These are phyloP conservation scores for Stagonosporopsis cucurbitacearum DNA, from an alignment of 2,329 filamentous ascomycete species.

Conservation along the genomic window DNA sequence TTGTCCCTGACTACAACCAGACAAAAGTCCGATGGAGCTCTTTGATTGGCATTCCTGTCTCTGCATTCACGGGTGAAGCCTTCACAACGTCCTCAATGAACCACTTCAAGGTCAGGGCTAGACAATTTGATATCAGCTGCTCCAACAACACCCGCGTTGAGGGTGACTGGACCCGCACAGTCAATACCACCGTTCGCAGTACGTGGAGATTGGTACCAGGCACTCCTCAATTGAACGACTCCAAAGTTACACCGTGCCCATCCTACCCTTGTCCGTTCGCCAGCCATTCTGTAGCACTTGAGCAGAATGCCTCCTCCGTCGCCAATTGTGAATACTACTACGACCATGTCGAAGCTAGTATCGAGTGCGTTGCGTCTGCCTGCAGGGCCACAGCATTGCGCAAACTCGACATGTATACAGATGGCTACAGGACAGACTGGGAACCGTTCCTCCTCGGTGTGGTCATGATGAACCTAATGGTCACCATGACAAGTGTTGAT, in stretches of 20 bases:
- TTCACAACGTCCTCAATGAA: slow-evolving; percentile 13
- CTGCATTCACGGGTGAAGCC: background rate
- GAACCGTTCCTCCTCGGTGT: slow-evolving; percentile 18
- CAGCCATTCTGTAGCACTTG: slow-evolving; percentile 19
- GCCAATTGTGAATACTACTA: slow-evolving; percentile 27
- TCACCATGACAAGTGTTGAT: slow-evolving; percentile 25
- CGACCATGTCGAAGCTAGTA: slow-evolving; percentile 27
- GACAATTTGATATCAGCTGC: slow-evolving; percentile 38
- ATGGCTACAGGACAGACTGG: slow-evolving; percentile 20
- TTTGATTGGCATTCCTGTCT: slow-evolving; percentile 35
- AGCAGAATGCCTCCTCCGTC: slow-evolving; percentile 14
- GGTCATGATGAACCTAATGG: slow-evolving; percentile 17
- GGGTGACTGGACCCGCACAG: background rate
- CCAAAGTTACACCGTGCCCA: slow-evolving; percentile 10
- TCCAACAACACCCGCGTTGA: slow-evolving; percentile 21
- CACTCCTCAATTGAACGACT: background rate
- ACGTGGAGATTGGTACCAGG: slow-evolving; percentile 5
- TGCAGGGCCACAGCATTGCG: slow-evolving; percentile 30
- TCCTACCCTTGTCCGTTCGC: slow-evolving; percentile 29
- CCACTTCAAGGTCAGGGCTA: slow-evolving; percentile 31
- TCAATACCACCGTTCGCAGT: background rate
- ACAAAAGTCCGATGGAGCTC: slow-evolving; percentile 35
- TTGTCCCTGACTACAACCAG: slow-evolving; percentile 6
- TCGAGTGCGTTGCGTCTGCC: slow-evolving; percentile 26
- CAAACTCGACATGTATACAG: slow-evolving; percentile 26